Evolutionary conservation across 768 basidiomycete genomes (phyloP).

Genomic region (Pholiota microspora): DNA sequence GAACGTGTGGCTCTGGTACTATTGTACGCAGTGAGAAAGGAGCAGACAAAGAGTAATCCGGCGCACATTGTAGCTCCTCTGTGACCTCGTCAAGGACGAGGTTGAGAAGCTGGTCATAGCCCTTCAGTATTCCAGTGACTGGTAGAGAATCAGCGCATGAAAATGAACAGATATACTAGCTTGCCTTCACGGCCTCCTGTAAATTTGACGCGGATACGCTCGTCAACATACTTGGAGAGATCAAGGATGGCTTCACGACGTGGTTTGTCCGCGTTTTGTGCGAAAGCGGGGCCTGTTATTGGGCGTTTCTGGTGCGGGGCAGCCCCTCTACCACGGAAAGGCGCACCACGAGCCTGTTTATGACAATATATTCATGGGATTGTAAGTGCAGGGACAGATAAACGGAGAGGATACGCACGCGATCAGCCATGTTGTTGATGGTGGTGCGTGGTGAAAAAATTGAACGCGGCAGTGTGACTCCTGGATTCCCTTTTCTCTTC

Average conservation of each 20-base stretch:
- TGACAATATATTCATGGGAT: too few relatives aligned
- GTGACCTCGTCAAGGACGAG: slow-evolving; percentile 95
- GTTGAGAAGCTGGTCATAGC: slow-evolving; percentile 94
- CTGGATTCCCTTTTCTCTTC: slow-evolving; percentile 13
- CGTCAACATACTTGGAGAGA: slow-evolving; percentile 90
- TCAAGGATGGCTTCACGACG: slow-evolving; percentile 95
- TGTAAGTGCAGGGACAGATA: slow-evolving; percentile 22
- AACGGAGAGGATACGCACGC: slow-evolving; percentile 40
- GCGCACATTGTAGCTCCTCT: slow-evolving; percentile 51
- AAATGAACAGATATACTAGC: not conserved
- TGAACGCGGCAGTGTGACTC: slow-evolving; percentile 15
- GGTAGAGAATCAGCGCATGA: slow-evolving; percentile 12
- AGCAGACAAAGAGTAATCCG: slow-evolving; percentile 1
- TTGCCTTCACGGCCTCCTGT: slow-evolving; percentile 96
- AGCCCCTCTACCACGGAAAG: slow-evolving; percentile 38
- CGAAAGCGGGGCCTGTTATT: slow-evolving; percentile 33
- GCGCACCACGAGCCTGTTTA: slow-evolving; percentile 57
- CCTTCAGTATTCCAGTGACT: slow-evolving; percentile 94
- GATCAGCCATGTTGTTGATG: slow-evolving; percentile 51
- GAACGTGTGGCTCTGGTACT: slow-evolving; percentile 66
- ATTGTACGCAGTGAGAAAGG: slow-evolving; percentile 5
- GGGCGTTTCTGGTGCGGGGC: slow-evolving; percentile 48
- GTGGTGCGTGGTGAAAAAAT: slow-evolving; percentile 22
- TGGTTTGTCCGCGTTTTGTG: slow-evolving; percentile 65
- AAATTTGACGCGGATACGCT: slow-evolving; percentile 93